Conservation (phyloP, 495 filamentous ascomycete species). For the Pseudomonodictys pantanalensis region DNA sequence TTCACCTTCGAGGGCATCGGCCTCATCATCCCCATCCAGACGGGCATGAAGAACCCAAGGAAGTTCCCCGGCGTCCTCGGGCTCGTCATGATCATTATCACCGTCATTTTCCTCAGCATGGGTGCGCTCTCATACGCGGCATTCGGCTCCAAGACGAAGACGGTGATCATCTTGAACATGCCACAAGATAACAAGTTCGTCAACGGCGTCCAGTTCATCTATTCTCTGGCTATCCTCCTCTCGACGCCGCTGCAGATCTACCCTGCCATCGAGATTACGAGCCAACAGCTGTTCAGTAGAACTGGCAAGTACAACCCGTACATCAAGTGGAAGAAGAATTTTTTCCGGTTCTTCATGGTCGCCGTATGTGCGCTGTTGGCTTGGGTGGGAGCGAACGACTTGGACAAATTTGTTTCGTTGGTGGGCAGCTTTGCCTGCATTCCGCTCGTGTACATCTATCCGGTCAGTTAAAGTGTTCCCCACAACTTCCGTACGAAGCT, state of each 20-base stretch:
- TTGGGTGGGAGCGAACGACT: slow-evolving; percentile 85
- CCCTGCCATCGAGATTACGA: slow-evolving; percentile 83
- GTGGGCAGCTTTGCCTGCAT: slow-evolving; percentile 98
- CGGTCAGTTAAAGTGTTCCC: slow-evolving; percentile 57
- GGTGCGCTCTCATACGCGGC: slow-evolving; percentile 94
- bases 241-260: slow-evolving; percentile 95
- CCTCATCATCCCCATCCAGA: slow-evolving; percentile 97
- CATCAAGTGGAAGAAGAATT: slow-evolving; percentile 99
- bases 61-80: slow-evolving; percentile 86
- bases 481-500: background rate
- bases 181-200: slow-evolving; percentile 95
- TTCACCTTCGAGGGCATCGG: slow-evolving; percentile 99
- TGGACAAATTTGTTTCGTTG: slow-evolving; percentile 95
- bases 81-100: slow-evolving; percentile 90
- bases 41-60: slow-evolving; percentile 84
- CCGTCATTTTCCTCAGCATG: slow-evolving; percentile 82
- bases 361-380: slow-evolving; percentile 79
- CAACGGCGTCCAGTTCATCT: slow-evolving; percentile 92
- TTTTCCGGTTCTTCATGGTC: slow-evolving; percentile 89
- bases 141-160: slow-evolving; percentile 90
- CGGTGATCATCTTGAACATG: slow-evolving; percentile 91
- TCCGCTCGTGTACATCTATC: slow-evolving; percentile 95
- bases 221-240: slow-evolving; percentile 88
- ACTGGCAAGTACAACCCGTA: slow-evolving; percentile 93
- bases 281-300: slow-evolving; percentile 68